A percentile compares a stretch with the other conserved stretches of the same genome.
Evolutionary conservation across 257 asterid genomes (phyloP).

Genomic region (Nicotiana noctiflora): DNA sequence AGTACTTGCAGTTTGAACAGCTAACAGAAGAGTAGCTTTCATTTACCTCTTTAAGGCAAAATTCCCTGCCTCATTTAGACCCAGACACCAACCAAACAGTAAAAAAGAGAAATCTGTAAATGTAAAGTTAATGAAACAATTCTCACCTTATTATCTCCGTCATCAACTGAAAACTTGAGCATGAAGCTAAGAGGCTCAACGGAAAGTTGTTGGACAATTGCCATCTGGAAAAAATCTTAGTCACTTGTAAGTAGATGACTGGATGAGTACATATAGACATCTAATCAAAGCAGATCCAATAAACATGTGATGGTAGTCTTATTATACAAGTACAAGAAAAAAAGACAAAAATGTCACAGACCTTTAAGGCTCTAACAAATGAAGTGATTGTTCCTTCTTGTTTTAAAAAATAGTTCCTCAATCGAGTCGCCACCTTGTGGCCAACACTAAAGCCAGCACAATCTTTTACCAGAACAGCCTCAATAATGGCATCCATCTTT

Average conservation of each 20-base stretch:
- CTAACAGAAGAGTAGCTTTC: neutral
- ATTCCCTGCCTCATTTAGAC: neutral
- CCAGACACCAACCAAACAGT: conserved; percentile 7
- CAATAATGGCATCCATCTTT: conserved; percentile 77
- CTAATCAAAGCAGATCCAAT: conserved; percentile 3
- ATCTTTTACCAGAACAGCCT: conserved; percentile 57
- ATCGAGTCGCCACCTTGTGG: conserved; percentile 53
- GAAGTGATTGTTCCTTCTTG: conserved; percentile 91
- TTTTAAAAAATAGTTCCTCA: conserved; percentile 71
- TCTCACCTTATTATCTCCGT: conserved; percentile 48
- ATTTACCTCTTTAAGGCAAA: neutral
- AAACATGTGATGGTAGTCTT: conserved; percentile 11
- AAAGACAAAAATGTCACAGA: conserved; percentile 16
- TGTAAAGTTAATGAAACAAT: neutral
- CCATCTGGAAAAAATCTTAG: conserved; percentile 48
- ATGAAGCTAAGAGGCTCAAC: conserved; percentile 45
- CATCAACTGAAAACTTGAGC: conserved; percentile 28
- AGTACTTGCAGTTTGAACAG: neutral
- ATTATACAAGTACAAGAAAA: conserved; percentile 2
- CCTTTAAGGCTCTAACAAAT: conserved; percentile 81
- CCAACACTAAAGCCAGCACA: conserved; percentile 60
- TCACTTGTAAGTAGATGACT: conserved; percentile 5
- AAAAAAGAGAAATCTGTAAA: neutral
- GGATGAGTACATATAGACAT: neutral
- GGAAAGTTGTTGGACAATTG: conserved; percentile 55